Base-by-base conservation (phyloP, 768 basidiomycete genomes). In the Sistotremastrum suecicum region DNA sequence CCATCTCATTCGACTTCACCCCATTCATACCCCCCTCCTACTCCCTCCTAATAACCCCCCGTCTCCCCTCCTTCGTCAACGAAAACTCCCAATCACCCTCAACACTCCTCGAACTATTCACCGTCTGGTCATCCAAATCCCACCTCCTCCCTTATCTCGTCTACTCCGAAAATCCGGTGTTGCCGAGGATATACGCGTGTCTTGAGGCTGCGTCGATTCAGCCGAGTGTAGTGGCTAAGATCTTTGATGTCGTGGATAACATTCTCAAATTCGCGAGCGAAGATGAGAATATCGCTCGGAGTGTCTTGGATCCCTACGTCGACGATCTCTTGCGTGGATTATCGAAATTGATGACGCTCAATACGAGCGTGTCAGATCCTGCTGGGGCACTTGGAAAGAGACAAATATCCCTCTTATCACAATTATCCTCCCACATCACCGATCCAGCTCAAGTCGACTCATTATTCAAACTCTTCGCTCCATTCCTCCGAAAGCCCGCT, bases 21-120 rank as follows among this genome's bases (percentile, higher is more conserved):
- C 72, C 78, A 0, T 92, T 79, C 60, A 66, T 98, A 56, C 61
- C 65, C 3, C 63, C 69, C 5, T 73, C 78, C 6, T 97, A 88
- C 64, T 48, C 66, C 1, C 64, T 74, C 0, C 75, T 87, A 65
- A 83, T 98, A 54, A 76, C 82, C 0, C 91, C 94, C 0, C 83
- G 95, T 5, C 68, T 99, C 28, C 64, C 75, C 0, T 60, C 65
- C 3, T 67, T 98, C 29, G 80, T 83, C 48, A 69, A 63, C 38
- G 95, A 98, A 61, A 98, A 92, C 54, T 87, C 83, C 0, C 94
- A 97, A 59, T 73, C 87, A 0, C 91, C 94, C 0, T 94, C 91
- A 0, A 79, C 86, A 0, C 68, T 94, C 11, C 65, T 99, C 38
- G 90, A 95, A 36, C 67, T 97, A 20, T 84, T 95, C 63, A 72